Evolutionary conservation across 1,139 yeast species (phyloP).

Genomic region (Yamadazyma siamensis): DNA sequence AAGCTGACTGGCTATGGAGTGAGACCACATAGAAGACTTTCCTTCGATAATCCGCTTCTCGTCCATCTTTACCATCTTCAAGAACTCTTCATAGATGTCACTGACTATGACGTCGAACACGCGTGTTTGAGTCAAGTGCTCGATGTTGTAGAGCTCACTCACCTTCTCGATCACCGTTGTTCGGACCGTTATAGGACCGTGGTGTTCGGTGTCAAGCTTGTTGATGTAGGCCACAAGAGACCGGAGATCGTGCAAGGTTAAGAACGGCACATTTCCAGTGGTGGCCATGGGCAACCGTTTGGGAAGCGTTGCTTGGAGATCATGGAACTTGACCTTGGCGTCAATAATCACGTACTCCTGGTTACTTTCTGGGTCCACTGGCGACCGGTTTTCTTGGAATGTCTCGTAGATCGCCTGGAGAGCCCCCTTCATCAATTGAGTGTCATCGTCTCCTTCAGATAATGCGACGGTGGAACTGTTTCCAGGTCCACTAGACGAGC

Average conservation of each 20-base stretch:
- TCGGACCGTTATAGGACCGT: conserved; percentile 39
- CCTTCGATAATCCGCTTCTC: conserved; percentile 42
- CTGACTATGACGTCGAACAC: conserved; percentile 53
- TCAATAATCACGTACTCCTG: conserved; percentile 62
- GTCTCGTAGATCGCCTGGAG: conserved; percentile 44
- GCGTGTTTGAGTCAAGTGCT: conserved; percentile 46
- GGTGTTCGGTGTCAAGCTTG: conserved; percentile 22
- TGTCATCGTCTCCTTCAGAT: conserved; percentile 18
- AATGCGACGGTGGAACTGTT: conserved; percentile 14
- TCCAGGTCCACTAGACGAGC: too few species aligned
- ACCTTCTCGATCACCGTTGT: conserved; percentile 62
- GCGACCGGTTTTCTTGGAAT: conserved; percentile 18
- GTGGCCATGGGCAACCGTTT: conserved; percentile 49
- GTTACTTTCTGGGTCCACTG: conserved; percentile 5
- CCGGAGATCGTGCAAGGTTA: conserved; percentile 57
- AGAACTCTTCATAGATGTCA: conserved; percentile 56
- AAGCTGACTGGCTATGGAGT: conserved; percentile 57
- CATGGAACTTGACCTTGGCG: conserved; percentile 58
- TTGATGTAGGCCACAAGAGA: conserved; percentile 62
- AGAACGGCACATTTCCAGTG: conserved; percentile 49
- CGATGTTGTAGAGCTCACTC: conserved; percentile 48
- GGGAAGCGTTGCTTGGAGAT: conserved; percentile 59
- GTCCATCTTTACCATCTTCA: conserved; percentile 51
- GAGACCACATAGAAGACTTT: conserved; percentile 56
- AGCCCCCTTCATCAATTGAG: conserved; percentile 38